Percentiles rank a stretch among this genome's conserved stretches.
Conservation (phyloP, 176 grass and related monocot genomes). For the Microstegium vimineum region DNA sequence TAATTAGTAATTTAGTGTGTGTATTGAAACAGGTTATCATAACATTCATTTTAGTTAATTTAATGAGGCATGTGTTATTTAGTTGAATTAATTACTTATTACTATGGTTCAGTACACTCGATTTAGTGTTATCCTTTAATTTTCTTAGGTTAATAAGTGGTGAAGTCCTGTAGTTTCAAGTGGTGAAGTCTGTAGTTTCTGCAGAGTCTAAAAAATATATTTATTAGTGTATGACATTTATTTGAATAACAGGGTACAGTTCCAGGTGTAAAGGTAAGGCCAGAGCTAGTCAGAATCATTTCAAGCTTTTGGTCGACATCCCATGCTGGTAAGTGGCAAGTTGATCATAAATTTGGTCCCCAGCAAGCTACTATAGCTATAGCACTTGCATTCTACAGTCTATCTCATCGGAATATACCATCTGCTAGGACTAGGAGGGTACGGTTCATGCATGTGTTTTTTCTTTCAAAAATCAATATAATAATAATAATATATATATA, state of each 20-base stretch:
- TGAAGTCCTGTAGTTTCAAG: neutral
- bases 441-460: neutral
- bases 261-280: constrained; percentile 6
- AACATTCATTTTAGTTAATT: neutral
- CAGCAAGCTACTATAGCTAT: neutral
- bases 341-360: constrained; percentile 11
- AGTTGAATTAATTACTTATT: neutral
- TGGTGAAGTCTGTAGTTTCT: neutral
- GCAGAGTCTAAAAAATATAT: neutral
- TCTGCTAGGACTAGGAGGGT: neutral
- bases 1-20: too few species aligned
- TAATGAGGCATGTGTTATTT: neutral
- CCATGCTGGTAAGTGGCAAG: constrained; percentile 14
- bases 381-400: neutral
- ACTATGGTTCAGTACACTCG: neutral
- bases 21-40: neutral
- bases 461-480: neutral
- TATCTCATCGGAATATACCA: constrained; percentile 8
- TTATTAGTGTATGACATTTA: neutral
- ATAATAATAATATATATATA: too few species aligned
- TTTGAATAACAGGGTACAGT: neutral
- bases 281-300: constrained; percentile 11
- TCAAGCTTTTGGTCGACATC: constrained; percentile 33
- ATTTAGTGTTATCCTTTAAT: neutral
- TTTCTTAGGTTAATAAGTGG: neutral